Base-by-base conservation (phyloP, 1,284 basidiomycete genomes). In the Microbotryum scabiosae region DNA sequence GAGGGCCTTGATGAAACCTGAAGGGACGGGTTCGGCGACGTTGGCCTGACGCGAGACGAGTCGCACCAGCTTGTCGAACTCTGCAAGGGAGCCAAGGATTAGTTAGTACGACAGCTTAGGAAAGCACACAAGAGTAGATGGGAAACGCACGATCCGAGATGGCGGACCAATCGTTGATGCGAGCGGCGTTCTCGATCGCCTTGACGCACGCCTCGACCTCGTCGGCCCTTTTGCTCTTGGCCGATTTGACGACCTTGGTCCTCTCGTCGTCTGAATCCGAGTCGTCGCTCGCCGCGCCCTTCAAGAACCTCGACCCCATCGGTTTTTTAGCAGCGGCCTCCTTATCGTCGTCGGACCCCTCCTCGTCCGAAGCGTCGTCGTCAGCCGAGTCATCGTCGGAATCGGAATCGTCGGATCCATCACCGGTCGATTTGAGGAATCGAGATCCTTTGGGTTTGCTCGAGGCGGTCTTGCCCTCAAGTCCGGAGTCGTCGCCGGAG, bases 151-250 rank as follows among this genome's bases (percentile, higher is more conserved):
- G 91, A 69, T 84, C 86, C 50, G 86, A 88, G 71, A 93, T 96
- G 43, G 85, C 85, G 25, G 87, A 86, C 96, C 96, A 99, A 78
- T 99, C 92, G 70, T 90, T 91, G 71, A 93, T 94, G 79, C 92
- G 94, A 70, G 91, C 80, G 28, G 87, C 92, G 75, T 98, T 98
- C 60, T 96, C 90, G 78, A 98, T 94, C 54, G 80, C 81, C 78
- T 88, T 90, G 57, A 90, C 88, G 14, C 87, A 87, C 2, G 84
- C 83, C 76, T 90, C 88, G 82, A 94, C 90, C 79, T 92, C 88
- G 63, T 87, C 89, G 69, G 88, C 75, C 54, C 90, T 81, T 75
- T 89, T 91, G 75, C 90, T 88, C 71, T 85, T 85, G 48, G 90
- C 91, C 72, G 87, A 90, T 74, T 89, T 88, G 57, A 88, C 84